Base-by-base conservation (phyloP, 2,329 filamentous ascomycete species). In the Diaporthe helianthi region DNA sequence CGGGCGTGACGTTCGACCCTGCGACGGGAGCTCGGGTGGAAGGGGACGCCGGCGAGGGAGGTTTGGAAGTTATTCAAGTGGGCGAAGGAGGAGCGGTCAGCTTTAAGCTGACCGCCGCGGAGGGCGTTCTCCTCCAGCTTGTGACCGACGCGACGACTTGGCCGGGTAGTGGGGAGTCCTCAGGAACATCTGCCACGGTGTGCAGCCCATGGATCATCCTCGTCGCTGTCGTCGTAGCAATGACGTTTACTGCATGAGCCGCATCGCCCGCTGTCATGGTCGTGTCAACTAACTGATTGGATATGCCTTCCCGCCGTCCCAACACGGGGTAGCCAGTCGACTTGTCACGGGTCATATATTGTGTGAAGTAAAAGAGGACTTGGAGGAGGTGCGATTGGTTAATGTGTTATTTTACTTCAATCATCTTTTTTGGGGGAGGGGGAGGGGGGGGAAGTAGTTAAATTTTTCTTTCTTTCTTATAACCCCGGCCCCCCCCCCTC, bases 51-150 rank as follows among this genome's bases (percentile, higher is more conserved):
- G 54, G 72, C 46, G 68, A 52, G 15, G n/a, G n/a, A n/a, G n/a
- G n/a, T n/a, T n/a, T n/a, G n/a, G 78, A 79, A 72, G 61, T 58
- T 13, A 51, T 78, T 17, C 19, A 36, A 5, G 78, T 79, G 3
- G 77, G 74, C 1, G 66, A 71, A n/a, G 61, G 70, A 9, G 78
- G 78, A 6, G 41, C 70, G 3, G 60, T 80, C 15, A 71, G 47
- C 17, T 70, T 80, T 41, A 61, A 53, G 13, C 38, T 79, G 2
- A 70, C n/a, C 44, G 73, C 74, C 60, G 78, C 78, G 1, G 76
- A 79, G 73, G 78, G 69, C 9, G 76, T 79, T 46, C 65, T 80
- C 61, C 70, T 80, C 36, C 77, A 78, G 73, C 61, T 76, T 26
- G 55, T 51, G 51, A 33, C 38, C 24, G 12, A 53, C 24, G 26